Percentiles rank a stretch among this genome's conserved stretches.
Evolutionary conservation across 306 rosid genomes (phyloP).

Genomic region (Cicer bijugum): DNA sequence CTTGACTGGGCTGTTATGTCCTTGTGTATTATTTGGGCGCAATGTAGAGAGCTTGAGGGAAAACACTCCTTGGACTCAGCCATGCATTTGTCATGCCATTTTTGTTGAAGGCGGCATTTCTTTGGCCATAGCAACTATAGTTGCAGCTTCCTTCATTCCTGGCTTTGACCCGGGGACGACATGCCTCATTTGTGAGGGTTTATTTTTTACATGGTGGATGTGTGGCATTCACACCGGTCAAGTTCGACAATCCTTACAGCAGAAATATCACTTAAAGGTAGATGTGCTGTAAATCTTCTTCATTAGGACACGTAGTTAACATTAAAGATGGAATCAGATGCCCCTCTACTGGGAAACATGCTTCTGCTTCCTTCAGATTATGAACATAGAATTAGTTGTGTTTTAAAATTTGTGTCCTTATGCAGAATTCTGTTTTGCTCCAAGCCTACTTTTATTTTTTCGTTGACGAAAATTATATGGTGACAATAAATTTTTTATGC

Average conservation of each 20-base stretch:
- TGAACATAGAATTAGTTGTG: constrained; percentile 32
- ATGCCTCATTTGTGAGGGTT: constrained; percentile 83
- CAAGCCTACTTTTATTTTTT: not conserved
- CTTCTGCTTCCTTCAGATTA: constrained; percentile 31
- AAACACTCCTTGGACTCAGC: constrained; percentile 72
- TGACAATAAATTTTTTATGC: not conserved
- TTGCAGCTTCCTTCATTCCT: constrained; percentile 51
- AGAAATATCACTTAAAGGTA: constrained; percentile 95
- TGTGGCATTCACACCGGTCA: constrained; percentile 92
- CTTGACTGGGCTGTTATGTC: constrained; percentile 85
- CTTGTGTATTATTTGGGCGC: constrained; percentile 92
- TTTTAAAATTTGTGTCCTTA: not conserved
- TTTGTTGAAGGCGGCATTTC: constrained; percentile 92
- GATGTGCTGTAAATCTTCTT: constrained; percentile 1
- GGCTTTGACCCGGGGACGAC: constrained; percentile 69
- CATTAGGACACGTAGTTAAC: constrained; percentile 2
- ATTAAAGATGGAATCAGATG: constrained; percentile 25
- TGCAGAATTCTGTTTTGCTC: constrained; percentile 9
- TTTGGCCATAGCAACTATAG: constrained; percentile 74
- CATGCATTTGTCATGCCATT: constrained; percentile 93
- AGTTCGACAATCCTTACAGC: constrained; percentile 84
- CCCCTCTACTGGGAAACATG: constrained; percentile 26
- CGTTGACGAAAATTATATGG: not conserved
- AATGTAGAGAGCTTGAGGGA: constrained; percentile 80
- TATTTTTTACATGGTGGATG: constrained; percentile 97